Conservation (phyloP, 768 basidiomycete genomes). For the Tricholoma hemisulphureum region DNA sequence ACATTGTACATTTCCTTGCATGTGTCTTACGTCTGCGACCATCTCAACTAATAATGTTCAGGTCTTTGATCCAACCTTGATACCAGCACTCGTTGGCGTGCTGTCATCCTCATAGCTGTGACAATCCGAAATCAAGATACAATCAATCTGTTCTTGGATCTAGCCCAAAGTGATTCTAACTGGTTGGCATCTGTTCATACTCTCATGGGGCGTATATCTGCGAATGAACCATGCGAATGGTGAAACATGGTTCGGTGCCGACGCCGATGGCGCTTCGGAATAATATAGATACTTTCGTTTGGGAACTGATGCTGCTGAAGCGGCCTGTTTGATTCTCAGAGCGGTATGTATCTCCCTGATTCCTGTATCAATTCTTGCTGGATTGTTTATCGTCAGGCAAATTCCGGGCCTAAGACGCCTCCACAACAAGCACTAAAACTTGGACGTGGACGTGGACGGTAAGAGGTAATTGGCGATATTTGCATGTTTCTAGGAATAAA, state of each 20-base stretch:
- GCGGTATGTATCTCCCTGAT: slow-evolving; percentile 50
- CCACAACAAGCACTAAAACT: slow-evolving; percentile 75
- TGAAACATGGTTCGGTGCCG: slow-evolving; percentile 90
- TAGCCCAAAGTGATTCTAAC: slow-evolving; percentile 29
- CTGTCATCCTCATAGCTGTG: slow-evolving; percentile 51
- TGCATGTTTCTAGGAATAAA: neutral
- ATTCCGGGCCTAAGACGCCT: slow-evolving; percentile 86
- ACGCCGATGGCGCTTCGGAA: slow-evolving; percentile 89
- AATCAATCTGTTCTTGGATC: slow-evolving; percentile 40
- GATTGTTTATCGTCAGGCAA: slow-evolving; percentile 44
- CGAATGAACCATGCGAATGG: slow-evolving; percentile 93
- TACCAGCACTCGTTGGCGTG: slow-evolving; percentile 54
- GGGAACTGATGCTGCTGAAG: slow-evolving; percentile 97
- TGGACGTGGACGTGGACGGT: slow-evolving; percentile 70
- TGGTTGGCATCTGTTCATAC: neutral
- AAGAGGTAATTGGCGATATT: slow-evolving; percentile 13
- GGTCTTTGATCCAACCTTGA: slow-evolving; percentile 68
- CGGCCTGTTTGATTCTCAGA: slow-evolving; percentile 93
- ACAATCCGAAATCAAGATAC: slow-evolving; percentile 61
- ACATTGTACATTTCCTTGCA: slow-evolving; percentile 43
- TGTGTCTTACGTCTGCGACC: neutral
- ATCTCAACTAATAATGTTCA: slow-evolving; percentile 22
- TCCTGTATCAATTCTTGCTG: slow-evolving; percentile 7
- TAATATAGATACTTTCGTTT: slow-evolving; percentile 97
- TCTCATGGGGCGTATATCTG: no score